Conservation (phyloP, 768 basidiomycete genomes). For the Melanogaster broomeanus region DNA sequence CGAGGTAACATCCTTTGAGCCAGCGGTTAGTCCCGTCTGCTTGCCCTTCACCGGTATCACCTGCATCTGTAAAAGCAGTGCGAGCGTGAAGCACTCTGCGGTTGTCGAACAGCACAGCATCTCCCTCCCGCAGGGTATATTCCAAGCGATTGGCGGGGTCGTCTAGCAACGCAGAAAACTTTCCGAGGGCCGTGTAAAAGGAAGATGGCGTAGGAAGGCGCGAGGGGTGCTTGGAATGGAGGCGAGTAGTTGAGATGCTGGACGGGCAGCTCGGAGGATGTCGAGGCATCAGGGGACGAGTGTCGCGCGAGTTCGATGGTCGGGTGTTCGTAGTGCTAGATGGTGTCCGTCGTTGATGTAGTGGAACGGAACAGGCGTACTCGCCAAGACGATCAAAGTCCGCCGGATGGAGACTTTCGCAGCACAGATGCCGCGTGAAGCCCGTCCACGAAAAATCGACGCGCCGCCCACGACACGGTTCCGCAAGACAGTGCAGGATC, state of each 20-base stretch:
- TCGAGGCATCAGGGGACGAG: conserved; percentile 7
- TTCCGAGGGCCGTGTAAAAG: conserved; percentile 63
- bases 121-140: conserved; percentile 77
- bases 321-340: conserved; percentile 67
- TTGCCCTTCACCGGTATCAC: conserved; percentile 29
- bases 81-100: conserved; percentile 86
- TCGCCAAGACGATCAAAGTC: conserved; percentile 61
- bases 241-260: conserved; percentile 88
- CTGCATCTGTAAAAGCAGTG: conserved; percentile 62
- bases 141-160: conserved; percentile 51
- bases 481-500: conserved; percentile 85
- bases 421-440: conserved; percentile 62
- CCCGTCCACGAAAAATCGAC: conserved; percentile 87
- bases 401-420: conserved; percentile 41
- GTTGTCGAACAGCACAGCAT: conserved; percentile 91
- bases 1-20: conserved; percentile 88
- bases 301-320: conserved; percentile 64
- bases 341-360: conserved; percentile 92
- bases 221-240: conserved; percentile 89
- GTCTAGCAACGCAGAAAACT: conserved; percentile 62
- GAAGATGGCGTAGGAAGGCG: conserved; percentile 43
- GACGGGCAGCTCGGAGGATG: conserved; percentile 36
- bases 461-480: conserved; percentile 82
- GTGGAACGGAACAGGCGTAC: conserved; percentile 78
- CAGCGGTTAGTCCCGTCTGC: conserved; percentile 68